Conservation (phyloP, 2,329 filamentous ascomycete genomes). For the Sporothrix pallida region DNA sequence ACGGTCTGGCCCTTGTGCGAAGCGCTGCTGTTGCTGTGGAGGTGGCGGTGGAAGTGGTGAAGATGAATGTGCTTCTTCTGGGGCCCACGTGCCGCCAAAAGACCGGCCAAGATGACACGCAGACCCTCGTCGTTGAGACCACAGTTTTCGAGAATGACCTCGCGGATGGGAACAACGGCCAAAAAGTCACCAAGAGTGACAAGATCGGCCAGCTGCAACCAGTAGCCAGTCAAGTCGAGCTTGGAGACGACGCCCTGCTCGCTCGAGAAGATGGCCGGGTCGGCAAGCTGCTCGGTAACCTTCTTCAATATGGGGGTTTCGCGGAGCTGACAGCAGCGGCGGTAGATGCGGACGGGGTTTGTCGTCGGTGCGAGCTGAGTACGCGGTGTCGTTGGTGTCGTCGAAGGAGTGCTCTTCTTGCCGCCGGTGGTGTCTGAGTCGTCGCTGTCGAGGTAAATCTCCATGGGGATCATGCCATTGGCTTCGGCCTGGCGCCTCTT, state of each 20-base stretch:
- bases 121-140: conserved; percentile 86
- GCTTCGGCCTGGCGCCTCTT: conserved; percentile 83
- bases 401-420: conserved; percentile 42
- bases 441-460: conserved; percentile 75
- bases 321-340: conserved; percentile 89
- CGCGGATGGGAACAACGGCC: conserved; percentile 87
- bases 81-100: conserved; percentile 78
- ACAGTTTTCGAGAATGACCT: conserved; percentile 85
- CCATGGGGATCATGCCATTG: conserved; percentile 84
- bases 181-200: conserved; percentile 91
- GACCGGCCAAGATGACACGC: conserved; percentile 81
- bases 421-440: conserved; percentile 50
- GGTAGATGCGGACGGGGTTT: conserved; percentile 90
- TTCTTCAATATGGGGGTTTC: conserved; percentile 92
- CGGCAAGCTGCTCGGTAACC: conserved; percentile 84
- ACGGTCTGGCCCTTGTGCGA: conserved; percentile 42
- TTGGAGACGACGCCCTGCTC: conserved; percentile 78
- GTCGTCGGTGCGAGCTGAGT: conserved; percentile 77
- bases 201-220: conserved; percentile 81
- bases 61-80: conserved; percentile 59
- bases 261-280: conserved; percentile 67
- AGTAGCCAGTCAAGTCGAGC: conserved; percentile 83
- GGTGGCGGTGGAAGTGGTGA: conserved; percentile 33
- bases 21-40: background rate
- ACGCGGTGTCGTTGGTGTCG: conserved; percentile 48